Evolutionary conservation across 257 asterid genomes (phyloP).

Genomic region (Solanum neorickii): DNA sequence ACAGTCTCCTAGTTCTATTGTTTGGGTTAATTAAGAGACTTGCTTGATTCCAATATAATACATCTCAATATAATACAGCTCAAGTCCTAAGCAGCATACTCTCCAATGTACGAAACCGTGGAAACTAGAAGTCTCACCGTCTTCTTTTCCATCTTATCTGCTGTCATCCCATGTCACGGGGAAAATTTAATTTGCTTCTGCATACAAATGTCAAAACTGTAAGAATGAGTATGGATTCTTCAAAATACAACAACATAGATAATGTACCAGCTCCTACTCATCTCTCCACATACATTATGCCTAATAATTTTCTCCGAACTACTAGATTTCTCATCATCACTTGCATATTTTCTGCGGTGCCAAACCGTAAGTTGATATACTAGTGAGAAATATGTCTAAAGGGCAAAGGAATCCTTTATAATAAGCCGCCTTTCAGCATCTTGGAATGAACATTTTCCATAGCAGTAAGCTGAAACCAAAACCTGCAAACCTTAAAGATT

Average conservation of each 20-base stretch:
- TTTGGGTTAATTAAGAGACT: not conserved
- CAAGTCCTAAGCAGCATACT: slow-evolving; percentile 2
- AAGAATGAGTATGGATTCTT: not conserved
- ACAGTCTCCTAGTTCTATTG: slow-evolving; percentile 11
- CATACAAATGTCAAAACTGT: not conserved
- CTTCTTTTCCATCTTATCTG: not conserved
- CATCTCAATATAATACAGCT: not conserved
- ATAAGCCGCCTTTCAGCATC: not conserved
- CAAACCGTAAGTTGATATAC: not conserved
- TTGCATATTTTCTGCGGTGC: not conserved
- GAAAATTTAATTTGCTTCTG: not conserved
- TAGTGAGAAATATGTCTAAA: not conserved
- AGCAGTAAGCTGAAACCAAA: not conserved
- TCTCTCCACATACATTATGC: slow-evolving; percentile 9
- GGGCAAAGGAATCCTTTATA: not conserved
- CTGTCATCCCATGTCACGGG: not conserved
- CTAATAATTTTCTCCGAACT: not conserved
- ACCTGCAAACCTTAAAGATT: not conserved
- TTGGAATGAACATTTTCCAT: not conserved
- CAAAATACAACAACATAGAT: not conserved
- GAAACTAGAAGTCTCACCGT: slow-evolving; percentile 7
- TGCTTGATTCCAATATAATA: too few relatives aligned
- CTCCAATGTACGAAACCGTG: slow-evolving; percentile 10
- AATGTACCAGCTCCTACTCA: slow-evolving; percentile 8
- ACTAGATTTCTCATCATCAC: not conserved